Percentiles rank a stretch among this genome's conserved stretches.
These are phyloP conservation scores for Magnusiomyces paraingens DNA, from an alignment of 1,139 yeast genomes.

Conservation along the genomic window DNA sequence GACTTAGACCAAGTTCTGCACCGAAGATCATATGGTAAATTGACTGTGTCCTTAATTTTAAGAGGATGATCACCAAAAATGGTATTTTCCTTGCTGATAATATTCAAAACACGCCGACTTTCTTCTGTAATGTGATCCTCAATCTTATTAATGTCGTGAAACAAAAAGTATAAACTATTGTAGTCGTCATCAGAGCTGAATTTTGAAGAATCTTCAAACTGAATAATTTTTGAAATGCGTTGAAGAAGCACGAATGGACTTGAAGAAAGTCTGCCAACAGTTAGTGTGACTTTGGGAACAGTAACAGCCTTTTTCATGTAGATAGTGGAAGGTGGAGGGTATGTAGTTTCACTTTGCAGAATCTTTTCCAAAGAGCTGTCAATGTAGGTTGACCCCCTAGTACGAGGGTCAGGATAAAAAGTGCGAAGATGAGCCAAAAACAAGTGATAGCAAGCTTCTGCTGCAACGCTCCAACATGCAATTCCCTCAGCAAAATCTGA, in stretches of 20 bases:
- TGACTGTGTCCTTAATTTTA: slow-evolving; percentile 25
- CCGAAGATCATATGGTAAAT: slow-evolving; percentile 38
- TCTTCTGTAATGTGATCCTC: slow-evolving; percentile 65
- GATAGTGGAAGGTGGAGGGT: slow-evolving; percentile 29
- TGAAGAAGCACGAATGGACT: slow-evolving; percentile 52
- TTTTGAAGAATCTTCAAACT: slow-evolving; percentile 62
- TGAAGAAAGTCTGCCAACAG: slow-evolving; percentile 55
- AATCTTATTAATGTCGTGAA: slow-evolving; percentile 56
- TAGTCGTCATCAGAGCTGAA: slow-evolving; percentile 76
- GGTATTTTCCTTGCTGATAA: slow-evolving; percentile 34
- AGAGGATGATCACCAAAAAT: slow-evolving; percentile 27
- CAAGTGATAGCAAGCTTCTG: slow-evolving; percentile 81
- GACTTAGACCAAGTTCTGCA: slow-evolving; percentile 35
- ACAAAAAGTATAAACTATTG: slow-evolving; percentile 64
- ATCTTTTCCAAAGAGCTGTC: slow-evolving; percentile 32
- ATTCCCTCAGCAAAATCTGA: slow-evolving; percentile 62
- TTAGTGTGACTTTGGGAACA: slow-evolving; percentile 62
- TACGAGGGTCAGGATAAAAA: slow-evolving; percentile 36
- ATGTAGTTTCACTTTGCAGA: slow-evolving; percentile 44
- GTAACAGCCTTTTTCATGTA: slow-evolving; percentile 42
- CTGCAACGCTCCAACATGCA: slow-evolving; percentile 60
- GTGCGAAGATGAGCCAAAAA: slow-evolving; percentile 72
- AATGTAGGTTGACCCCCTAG: background rate
- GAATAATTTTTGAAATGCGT: slow-evolving; percentile 58
- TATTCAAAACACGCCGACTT: slow-evolving; percentile 59